Evolutionary conservation across 2,329 filamentous ascomycete genomes (phyloP).

Genomic region (Diaporthe sp.): DNA sequence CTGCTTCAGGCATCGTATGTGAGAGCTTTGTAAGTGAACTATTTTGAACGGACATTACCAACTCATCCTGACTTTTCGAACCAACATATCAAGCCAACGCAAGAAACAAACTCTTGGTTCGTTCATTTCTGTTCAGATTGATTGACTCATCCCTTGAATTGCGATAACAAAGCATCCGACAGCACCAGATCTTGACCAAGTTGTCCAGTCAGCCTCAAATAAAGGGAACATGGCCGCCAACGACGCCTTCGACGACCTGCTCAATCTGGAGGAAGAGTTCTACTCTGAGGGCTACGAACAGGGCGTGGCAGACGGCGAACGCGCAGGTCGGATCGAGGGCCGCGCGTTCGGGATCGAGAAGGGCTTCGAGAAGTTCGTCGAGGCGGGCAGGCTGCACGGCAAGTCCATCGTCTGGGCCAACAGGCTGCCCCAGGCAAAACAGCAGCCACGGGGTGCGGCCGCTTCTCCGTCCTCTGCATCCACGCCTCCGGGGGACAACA

Average conservation of each 20-base stretch:
- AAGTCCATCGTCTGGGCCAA: conserved; percentile 88
- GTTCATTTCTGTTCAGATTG: background rate
- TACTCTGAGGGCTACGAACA: conserved; percentile 86
- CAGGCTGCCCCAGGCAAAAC: conserved; percentile 62
- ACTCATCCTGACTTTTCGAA: background rate
- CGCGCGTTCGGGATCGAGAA: conserved; percentile 91
- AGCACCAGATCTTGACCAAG: background rate
- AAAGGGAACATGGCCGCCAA: conserved; percentile 47
- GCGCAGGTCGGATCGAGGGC: conserved; percentile 87
- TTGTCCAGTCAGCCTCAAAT: background rate
- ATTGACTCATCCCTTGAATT: background rate
- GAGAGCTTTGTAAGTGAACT: conserved; percentile 5
- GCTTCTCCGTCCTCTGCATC: background rate
- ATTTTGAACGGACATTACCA: background rate
- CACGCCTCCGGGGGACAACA: background rate
- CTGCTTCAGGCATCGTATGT: background rate
- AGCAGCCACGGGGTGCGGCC: background rate
- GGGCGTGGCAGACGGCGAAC: conserved; percentile 80
- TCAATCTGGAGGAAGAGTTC: conserved; percentile 76
- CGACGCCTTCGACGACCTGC: conserved; percentile 70
- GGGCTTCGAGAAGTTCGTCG: conserved; percentile 91
- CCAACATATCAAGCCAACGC: background rate
- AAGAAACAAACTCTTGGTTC: background rate
- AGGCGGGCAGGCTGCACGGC: conserved; percentile 83
- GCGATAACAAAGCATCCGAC: background rate